phyloP scores from a whole-genome alignment of 2,329 filamentous ascomycete genomes.

The Penicillium sp. region DNA sequence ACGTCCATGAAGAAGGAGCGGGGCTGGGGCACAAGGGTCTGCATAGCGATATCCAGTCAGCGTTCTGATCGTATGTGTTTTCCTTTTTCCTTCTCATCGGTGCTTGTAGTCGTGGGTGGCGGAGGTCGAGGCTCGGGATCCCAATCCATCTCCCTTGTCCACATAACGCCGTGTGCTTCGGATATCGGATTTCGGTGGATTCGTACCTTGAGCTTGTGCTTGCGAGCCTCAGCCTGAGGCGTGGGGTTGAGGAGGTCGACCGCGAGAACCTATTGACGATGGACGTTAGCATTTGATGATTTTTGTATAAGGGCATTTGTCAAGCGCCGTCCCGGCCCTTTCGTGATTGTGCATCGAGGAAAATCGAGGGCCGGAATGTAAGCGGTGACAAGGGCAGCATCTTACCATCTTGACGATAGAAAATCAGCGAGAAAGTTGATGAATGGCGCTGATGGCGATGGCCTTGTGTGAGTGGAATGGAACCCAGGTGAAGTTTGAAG shows the following conservation, averaged over 20 bases:
- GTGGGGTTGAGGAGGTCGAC: constrained; percentile 99
- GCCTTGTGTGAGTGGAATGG: constrained; percentile 35
- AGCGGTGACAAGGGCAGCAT: constrained; percentile 12
- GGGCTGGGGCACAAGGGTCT: constrained; percentile 91
- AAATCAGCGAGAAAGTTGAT: constrained; percentile 40
- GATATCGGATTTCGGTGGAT: constrained; percentile 10
- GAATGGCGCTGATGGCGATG: constrained; percentile 41
- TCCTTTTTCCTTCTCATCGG: background rate
- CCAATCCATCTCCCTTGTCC: constrained; percentile 9
- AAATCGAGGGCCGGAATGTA: constrained; percentile 3
- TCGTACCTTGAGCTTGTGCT: constrained; percentile 99
- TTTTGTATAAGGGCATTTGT: background rate
- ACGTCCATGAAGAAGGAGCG: constrained; percentile 99
- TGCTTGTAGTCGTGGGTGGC: background rate
- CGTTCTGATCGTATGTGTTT: background rate
- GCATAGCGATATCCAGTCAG: constrained; percentile 9
- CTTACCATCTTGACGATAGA: constrained; percentile 44
- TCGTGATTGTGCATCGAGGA: background rate
- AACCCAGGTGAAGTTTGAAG: constrained; percentile 34
- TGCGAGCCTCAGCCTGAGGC: constrained; percentile 94
- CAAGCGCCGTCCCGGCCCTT: background rate
- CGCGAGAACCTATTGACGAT: constrained; percentile 79
- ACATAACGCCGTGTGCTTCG: constrained; percentile 1
- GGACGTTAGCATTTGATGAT: constrained; percentile 19
- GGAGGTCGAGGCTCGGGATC: background rate